A percentile compares a stretch with the other conserved stretches of the same genome.
Evolutionary conservation across 2,329 filamentous ascomycete species (phyloP).

Genomic region (Fusarium coicis): DNA sequence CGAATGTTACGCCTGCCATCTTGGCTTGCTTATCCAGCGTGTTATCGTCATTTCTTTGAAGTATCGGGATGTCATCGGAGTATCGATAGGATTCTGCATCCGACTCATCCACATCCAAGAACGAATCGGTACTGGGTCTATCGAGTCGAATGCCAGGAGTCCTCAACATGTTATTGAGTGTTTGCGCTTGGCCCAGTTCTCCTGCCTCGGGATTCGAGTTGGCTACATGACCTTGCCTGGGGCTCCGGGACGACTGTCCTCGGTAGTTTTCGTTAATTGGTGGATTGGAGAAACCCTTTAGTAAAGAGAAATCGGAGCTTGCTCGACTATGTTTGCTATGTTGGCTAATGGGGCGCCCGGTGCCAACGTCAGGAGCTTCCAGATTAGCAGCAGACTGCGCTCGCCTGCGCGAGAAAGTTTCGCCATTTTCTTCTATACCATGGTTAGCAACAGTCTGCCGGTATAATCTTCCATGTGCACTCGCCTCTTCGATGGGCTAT

Average conservation of each 20-base stretch:
- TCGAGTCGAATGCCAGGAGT: constrained; percentile 65
- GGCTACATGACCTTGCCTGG: constrained; percentile 42
- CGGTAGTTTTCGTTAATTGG: constrained; percentile 54
- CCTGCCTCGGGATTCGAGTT: constrained; percentile 30
- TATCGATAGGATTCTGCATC: constrained; percentile 73
- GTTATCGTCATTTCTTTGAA: constrained; percentile 74
- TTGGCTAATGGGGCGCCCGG: constrained; percentile 65
- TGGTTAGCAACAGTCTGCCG: background rate
- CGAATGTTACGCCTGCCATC: constrained; percentile 66
- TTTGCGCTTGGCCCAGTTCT: constrained; percentile 48
- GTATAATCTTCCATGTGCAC: background rate
- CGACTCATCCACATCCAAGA: constrained; percentile 76
- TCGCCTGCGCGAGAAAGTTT: constrained; percentile 61
- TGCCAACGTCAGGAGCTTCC: constrained; percentile 63
- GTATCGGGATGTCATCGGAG: constrained; percentile 74
- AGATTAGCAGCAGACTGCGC: constrained; percentile 72
- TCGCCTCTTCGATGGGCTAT: constrained; percentile 75
- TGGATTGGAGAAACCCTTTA: constrained; percentile 64
- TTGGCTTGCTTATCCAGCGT: constrained; percentile 63
- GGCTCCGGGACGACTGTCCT: constrained; percentile 47
- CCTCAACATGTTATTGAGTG: constrained; percentile 61
- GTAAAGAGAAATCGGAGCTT: constrained; percentile 75
- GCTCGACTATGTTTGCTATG: constrained; percentile 75
- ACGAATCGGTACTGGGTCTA: constrained; percentile 61
- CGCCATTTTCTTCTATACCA: constrained; percentile 53